A percentile compares a stretch with the other conserved stretches of the same genome.
Evolutionary conservation across 2,329 filamentous ascomycete species (phyloP).

Genomic region (Verticillium albo-atrum): DNA sequence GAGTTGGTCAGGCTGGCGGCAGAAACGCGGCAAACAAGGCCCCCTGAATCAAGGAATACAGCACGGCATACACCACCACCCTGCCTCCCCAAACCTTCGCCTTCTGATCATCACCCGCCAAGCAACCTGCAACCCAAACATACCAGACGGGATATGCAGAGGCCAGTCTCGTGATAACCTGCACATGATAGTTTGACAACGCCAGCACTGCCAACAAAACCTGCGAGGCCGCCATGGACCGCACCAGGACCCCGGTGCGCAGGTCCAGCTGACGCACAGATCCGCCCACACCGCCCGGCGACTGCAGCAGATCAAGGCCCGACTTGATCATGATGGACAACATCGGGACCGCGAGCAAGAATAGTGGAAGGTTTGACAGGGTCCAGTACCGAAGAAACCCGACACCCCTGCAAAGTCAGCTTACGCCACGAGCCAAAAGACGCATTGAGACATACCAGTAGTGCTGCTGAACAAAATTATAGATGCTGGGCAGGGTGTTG

Average conservation of each 20-base stretch:
- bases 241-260: slow-evolving; percentile 27
- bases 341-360: slow-evolving; percentile 77
- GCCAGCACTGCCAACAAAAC: slow-evolving; percentile 66
- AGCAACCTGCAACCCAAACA: slow-evolving; percentile 62
- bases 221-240: slow-evolving; percentile 67
- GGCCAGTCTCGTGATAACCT: slow-evolving; percentile 85
- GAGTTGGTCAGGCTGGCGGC: slow-evolving; percentile 65
- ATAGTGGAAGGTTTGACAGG: slow-evolving; percentile 77
- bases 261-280: slow-evolving; percentile 16
- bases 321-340: slow-evolving; percentile 64
- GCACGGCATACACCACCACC: slow-evolving; percentile 64
- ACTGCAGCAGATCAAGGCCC: slow-evolving; percentile 34
- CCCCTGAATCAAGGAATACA: slow-evolving; percentile 81
- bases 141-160: slow-evolving; percentile 91
- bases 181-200: slow-evolving; percentile 80
- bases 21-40: slow-evolving; percentile 85
- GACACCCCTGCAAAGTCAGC: slow-evolving; percentile 59
- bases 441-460: slow-evolving; percentile 69
- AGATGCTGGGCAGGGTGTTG: slow-evolving; percentile 75
- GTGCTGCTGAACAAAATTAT: slow-evolving; percentile 78
- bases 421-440: background rate
- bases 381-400: slow-evolving; percentile 93
- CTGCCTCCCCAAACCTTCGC: slow-evolving; percentile 24
- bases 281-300: slow-evolving; percentile 10
- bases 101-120: slow-evolving; percentile 28